A percentile compares a stretch with the other conserved stretches of the same genome.
phyloP scores from a whole-genome alignment of 148 eudicot species.

The Pharnaceum exiguum region DNA sequence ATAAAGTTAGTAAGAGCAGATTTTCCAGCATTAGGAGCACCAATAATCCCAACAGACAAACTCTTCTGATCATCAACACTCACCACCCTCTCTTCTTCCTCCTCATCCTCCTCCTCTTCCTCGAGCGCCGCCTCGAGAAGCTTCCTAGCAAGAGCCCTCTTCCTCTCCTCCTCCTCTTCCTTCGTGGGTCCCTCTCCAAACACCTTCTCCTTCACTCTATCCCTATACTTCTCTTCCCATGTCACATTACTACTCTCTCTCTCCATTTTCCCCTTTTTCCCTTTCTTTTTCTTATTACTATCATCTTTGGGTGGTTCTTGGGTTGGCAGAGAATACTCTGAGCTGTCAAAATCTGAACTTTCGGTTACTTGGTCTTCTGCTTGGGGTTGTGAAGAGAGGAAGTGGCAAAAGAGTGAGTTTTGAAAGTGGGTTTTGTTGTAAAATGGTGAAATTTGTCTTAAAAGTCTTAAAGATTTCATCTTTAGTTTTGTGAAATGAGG shows the following conservation, averaged over 20 bases:
- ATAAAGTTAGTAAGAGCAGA: constrained; percentile 84
- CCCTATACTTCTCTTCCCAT: constrained; percentile 73
- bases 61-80: constrained; percentile 78
- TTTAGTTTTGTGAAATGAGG: neutral
- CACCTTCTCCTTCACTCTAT: constrained; percentile 39
- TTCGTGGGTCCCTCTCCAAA: constrained; percentile 41
- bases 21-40: constrained; percentile 98
- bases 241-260: too few relatives aligned
- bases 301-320: constrained; percentile 21
- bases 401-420: constrained; percentile 25
- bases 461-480: constrained; percentile 62
- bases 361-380: constrained; percentile 29
- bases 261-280: neutral
- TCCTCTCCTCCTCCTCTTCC: constrained; percentile 28
- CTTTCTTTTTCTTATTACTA: neutral
- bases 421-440: constrained; percentile 21
- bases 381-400: constrained; percentile 41
- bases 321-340: constrained; percentile 37
- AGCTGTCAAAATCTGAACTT: constrained; percentile 48
- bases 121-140: constrained; percentile 64
- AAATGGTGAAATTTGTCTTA: constrained; percentile 23
- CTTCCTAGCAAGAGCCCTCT: constrained; percentile 49
- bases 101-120: constrained; percentile 31
- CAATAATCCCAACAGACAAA: constrained; percentile 81
- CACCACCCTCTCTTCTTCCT: constrained; percentile 44